These are phyloP conservation scores for Penicillium sp. DNA, from an alignment of 2,329 filamentous ascomycete species.

Conservation along the genomic window DNA sequence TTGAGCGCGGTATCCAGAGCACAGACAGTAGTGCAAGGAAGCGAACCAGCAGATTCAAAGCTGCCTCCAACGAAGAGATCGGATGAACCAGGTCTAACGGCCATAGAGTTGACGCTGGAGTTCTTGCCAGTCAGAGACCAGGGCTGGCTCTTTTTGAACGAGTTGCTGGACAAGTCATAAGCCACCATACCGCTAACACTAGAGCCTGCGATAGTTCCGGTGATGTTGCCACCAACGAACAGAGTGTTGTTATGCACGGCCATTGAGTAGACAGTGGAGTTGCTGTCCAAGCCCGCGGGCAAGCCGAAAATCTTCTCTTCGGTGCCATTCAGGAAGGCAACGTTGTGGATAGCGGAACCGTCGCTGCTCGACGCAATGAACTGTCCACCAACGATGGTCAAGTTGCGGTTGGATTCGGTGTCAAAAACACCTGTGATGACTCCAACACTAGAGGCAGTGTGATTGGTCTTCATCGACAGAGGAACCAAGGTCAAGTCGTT, in stretches of 20 bases:
- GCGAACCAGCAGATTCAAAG: slow-evolving; percentile 81
- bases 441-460: slow-evolving; percentile 32
- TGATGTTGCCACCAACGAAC: slow-evolving; percentile 82
- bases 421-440: slow-evolving; percentile 82
- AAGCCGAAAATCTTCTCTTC: slow-evolving; percentile 74
- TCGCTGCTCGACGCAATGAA: slow-evolving; percentile 75
- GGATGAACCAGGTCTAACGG: slow-evolving; percentile 69
- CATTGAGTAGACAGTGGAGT: slow-evolving; percentile 77
- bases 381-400: slow-evolving; percentile 87
- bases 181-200: slow-evolving; percentile 75
- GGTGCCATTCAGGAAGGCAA: slow-evolving; percentile 81
- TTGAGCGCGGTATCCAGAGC: slow-evolving; percentile 71
- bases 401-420: slow-evolving; percentile 70
- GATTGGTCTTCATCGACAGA: slow-evolving; percentile 58
- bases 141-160: slow-evolving; percentile 71
- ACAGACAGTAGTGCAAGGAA: slow-evolving; percentile 84
- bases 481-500: slow-evolving; percentile 47
- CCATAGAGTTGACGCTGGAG: slow-evolving; percentile 77
- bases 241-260: slow-evolving; percentile 70
- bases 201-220: slow-evolving; percentile 67
- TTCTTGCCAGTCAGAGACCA: slow-evolving; percentile 73
- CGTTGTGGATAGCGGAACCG: slow-evolving; percentile 75
- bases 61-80: slow-evolving; percentile 86
- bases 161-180: slow-evolving; percentile 73
- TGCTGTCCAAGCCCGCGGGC: slow-evolving; percentile 64